Base-by-base conservation (phyloP, 2,329 filamentous ascomycete species). In the Botrytis pseudocinerea region DNA sequence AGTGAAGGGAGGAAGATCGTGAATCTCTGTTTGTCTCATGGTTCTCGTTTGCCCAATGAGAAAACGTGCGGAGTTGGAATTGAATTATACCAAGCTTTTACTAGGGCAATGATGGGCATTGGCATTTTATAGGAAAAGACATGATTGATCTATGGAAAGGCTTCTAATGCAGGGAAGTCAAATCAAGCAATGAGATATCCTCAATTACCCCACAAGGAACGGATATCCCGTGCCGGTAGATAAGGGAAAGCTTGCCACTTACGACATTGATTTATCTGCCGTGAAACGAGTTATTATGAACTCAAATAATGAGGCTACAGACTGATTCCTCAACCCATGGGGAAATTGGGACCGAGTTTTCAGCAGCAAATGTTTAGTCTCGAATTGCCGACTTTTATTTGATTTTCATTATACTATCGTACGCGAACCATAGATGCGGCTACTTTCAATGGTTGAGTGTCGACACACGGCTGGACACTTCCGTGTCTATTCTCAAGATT, bases 21-120 rank as follows among this genome's bases (percentile, higher is more conserved):
- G 16, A 51, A 51, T 71, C 14, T 54, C 69, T 71, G 35, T 32
- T 22, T 48, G 69, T 18, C 57, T 44, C 69, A 71, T 71, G 32
- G 1, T 54, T 51, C 20, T 63, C 32, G 2, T n/a, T 35, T 44
- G 38, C 38, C 28, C 32, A n/a, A 32, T 20, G 38, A 57, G 35
- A 20, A 57, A 42, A 22, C 25, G 35, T 68, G 35, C 16, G 38
- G 57, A 40, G 20, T 20, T 22, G 32, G 40, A 22, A 57, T 42
- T 22, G 32, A 9, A 25, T 32, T 28, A 46, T 35, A 61, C 51
- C 28, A 69, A 69, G 68, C 35, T 46, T 20, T 61, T 69, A 54
- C 54, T 32, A 60, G 44, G 54, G 38, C 20, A 18, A 35, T 8
- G 32, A 35, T 22, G 68, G 68, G 51, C n/a, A 35, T 61, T 46